Base-by-base conservation (phyloP, 352 stramenopile species). In the Pythium phragmitis region DNA sequence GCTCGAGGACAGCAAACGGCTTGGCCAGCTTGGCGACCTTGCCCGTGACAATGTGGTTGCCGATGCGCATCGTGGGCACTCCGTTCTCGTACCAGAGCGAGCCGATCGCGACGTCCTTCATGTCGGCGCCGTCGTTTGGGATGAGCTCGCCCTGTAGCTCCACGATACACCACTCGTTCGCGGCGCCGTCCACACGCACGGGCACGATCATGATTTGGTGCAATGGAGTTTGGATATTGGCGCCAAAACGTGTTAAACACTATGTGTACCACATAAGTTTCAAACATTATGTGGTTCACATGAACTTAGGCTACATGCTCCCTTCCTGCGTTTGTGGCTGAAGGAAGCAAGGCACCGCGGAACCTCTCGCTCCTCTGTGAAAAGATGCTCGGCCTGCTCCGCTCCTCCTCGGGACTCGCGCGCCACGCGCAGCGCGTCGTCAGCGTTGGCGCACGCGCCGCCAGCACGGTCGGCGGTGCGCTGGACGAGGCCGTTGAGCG, bases 101-200 rank as follows among this genome's bases (percentile, higher is more conserved):
- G 21, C 87, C 87, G 36, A 96, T 77, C 3, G 87, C 70, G 4
- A 88, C 55, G 52, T 67, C 63, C 19, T 65, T 58, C 61, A 92
- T 73, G 37, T 78, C 68, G 3, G 57, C 52, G 5, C 63, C 73
- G 12, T 76, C 73, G 26, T 81, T 73, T 4, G 60, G 47, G 14
- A 96, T 66, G 3, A 96, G 50, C 37, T 93, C 74, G 19, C 87
- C 87, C 57, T 96, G 87, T 33, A 96, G 80, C 73, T 96, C 87
- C 30, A 96, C 69, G 45, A 96, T 60, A 65, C 79, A 92, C 87
- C 87, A 96, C 71, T 92, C 86, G 33, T 79, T 85, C 16, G 60
- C 55, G 28, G 80, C 82, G 46, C 68, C 78, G 45, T 92, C 76
- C 41, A 90, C 80, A 16, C 71, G 65, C n/a, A 94, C 68, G 0